These are phyloP conservation scores for Senna tora DNA, from an alignment of 306 rosid genomes.

Conservation along the genomic window DNA sequence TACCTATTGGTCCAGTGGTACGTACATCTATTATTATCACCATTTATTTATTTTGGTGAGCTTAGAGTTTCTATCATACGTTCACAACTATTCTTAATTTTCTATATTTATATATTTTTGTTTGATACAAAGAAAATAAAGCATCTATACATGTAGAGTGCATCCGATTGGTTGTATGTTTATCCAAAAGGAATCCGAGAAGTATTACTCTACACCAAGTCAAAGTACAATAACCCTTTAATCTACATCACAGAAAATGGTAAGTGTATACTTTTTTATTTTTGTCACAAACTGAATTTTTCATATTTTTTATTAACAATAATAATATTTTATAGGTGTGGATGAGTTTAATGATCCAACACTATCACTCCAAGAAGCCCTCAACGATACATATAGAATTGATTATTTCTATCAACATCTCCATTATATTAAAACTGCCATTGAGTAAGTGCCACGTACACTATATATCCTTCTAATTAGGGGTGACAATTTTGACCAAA, in stretches of 20 bases:
- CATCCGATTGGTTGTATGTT: not conserved
- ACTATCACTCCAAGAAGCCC: conserved; percentile 40
- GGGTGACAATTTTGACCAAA: no score
- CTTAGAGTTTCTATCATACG: no score
- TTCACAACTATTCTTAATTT: no score
- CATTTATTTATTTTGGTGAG: no score
- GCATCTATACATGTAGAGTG: not conserved
- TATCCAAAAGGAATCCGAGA: conserved; percentile 15
- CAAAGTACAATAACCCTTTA: conserved; percentile 1
- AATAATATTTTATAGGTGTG: conserved; percentile 35
- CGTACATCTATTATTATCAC: not conserved
- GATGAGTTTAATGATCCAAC: conserved; percentile 46
- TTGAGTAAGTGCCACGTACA: conserved; percentile 47
- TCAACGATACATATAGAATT: conserved; percentile 43
- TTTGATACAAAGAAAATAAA: no score
- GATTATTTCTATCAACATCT: conserved; percentile 49
- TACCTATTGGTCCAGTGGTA: conserved; percentile 30
- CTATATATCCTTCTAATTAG: no score
- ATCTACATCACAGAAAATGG: conserved; percentile 21
- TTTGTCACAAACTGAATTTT: no score
- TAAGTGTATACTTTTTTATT: no score
- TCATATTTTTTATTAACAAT: no score
- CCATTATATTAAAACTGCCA: conserved; percentile 38
- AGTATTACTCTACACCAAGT: not conserved
- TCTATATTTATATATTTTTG: no score